Percentiles rank a stretch among this genome's conserved stretches.
Conservation (phyloP, 176 grass and related monocot species). For the Thalia dealbata region DNA sequence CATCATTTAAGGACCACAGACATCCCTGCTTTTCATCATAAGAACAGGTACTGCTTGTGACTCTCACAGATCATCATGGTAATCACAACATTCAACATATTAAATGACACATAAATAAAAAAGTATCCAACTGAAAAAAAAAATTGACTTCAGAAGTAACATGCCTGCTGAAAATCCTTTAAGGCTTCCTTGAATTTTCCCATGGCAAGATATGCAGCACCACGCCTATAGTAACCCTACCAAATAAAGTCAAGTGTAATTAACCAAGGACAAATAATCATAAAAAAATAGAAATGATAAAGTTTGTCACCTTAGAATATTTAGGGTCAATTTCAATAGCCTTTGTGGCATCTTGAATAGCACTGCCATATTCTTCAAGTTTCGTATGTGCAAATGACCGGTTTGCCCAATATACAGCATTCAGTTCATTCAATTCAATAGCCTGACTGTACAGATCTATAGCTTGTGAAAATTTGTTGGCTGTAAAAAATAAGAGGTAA, state of each 20-base stretch:
- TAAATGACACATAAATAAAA: neutral
- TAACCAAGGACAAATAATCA: neutral
- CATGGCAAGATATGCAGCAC: constrained; percentile 85
- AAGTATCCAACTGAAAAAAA: neutral
- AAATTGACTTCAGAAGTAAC: constrained; percentile 1
- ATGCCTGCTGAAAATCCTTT: constrained; percentile 92
- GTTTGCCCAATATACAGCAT: constrained; percentile 87
- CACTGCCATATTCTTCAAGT: constrained; percentile 88
- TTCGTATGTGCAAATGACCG: constrained; percentile 83
- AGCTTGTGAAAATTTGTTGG: constrained; percentile 80
- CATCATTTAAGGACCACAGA: too few species aligned
- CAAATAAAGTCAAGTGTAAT: constrained; percentile 7
- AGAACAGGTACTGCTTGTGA: too few species aligned
- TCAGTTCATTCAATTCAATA: constrained; percentile 60
- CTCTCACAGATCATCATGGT: too few species aligned
- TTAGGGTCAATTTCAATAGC: constrained; percentile 66
- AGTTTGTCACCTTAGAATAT: constrained; percentile 58
- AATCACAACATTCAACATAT: neutral
- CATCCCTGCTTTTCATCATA: too few species aligned
- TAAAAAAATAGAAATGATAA: neutral
- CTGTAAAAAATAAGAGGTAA: constrained; percentile 24
- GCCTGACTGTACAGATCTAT: constrained; percentile 72
- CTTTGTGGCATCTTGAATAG: constrained; percentile 71
- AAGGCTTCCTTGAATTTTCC: constrained; percentile 92
- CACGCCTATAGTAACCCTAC: constrained; percentile 82